These are phyloP conservation scores for Oxyria digyna DNA, from an alignment of 148 eudicot species.

Conservation along the genomic window DNA sequence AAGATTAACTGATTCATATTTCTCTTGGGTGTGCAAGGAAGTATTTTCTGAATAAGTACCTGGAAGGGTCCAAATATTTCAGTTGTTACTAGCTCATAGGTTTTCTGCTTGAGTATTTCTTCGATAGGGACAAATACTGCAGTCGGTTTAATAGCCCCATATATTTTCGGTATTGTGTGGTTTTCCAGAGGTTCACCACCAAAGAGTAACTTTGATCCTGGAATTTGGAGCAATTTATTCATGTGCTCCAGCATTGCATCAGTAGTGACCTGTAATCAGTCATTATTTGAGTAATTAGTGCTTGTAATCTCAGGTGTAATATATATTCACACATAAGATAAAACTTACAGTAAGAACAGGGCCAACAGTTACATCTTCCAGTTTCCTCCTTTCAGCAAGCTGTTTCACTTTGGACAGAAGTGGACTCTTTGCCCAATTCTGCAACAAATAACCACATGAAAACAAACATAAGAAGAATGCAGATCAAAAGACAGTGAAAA, in stretches of 20 bases:
- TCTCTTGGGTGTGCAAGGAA: too few relatives aligned
- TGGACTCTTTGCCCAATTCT: slow-evolving; percentile 80
- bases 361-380: slow-evolving; percentile 68
- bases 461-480: not conserved
- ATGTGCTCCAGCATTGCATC: slow-evolving; percentile 73
- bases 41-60: slow-evolving; percentile 23
- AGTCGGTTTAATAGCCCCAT: slow-evolving; percentile 93
- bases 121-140: slow-evolving; percentile 84
- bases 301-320: not conserved
- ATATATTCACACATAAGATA: not conserved
- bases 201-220: slow-evolving; percentile 76
- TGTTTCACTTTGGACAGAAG: slow-evolving; percentile 47
- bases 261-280: slow-evolving; percentile 55
- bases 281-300: not conserved
- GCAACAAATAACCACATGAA: slow-evolving; percentile 9
- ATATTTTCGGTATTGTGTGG: slow-evolving; percentile 67
- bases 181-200: slow-evolving; percentile 82
- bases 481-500: not conserved
- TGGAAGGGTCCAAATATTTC: slow-evolving; percentile 97
- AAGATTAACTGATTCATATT: too few relatives aligned
- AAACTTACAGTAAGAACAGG: slow-evolving; percentile 78
- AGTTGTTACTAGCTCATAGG: slow-evolving; percentile 67
- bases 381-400: slow-evolving; percentile 76
- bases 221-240: slow-evolving; percentile 61
- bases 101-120: slow-evolving; percentile 67